phyloP scores from a whole-genome alignment of 2,329 filamentous ascomycete genomes.

The Pseudovirgaria hyperparasitica region DNA sequence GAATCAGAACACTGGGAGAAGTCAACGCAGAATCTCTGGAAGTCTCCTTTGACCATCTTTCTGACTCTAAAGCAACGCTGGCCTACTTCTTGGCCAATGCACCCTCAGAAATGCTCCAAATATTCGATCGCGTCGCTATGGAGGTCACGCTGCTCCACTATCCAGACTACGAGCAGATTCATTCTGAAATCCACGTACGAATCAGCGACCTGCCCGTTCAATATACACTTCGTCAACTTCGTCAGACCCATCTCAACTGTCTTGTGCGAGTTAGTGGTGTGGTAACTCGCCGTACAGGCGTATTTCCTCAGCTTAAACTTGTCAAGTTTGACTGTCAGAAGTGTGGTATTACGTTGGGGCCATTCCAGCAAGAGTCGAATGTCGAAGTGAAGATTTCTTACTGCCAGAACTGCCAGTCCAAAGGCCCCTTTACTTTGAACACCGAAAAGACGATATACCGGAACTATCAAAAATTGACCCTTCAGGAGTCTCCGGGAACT shows the following conservation, averaged over 20 bases:
- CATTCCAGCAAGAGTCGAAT: slow-evolving; percentile 95
- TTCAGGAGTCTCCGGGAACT: slow-evolving; percentile 94
- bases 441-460: slow-evolving; percentile 97
- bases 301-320: slow-evolving; percentile 96
- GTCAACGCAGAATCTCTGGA: slow-evolving; percentile 93
- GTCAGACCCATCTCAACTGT: slow-evolving; percentile 92
- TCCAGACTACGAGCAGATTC: slow-evolving; percentile 93
- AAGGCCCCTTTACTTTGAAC: slow-evolving; percentile 89
- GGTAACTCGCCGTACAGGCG: slow-evolving; percentile 83
- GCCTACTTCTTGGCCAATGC: slow-evolving; percentile 95
- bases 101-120: slow-evolving; percentile 84
- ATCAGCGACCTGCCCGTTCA: slow-evolving; percentile 90
- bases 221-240: slow-evolving; percentile 88
- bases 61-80: slow-evolving; percentile 79
- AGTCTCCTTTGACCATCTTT: slow-evolving; percentile 87
- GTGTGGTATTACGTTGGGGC: slow-evolving; percentile 81
- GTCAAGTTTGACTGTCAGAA: slow-evolving; percentile 97
- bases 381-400: slow-evolving; percentile 92
- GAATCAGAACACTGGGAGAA: slow-evolving; percentile 90
- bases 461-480: slow-evolving; percentile 94
- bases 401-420: slow-evolving; percentile 92
- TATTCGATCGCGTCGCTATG: slow-evolving; percentile 95
- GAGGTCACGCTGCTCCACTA: slow-evolving; percentile 93
- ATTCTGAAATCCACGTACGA: slow-evolving; percentile 93
- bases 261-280: slow-evolving; percentile 89